A percentile compares a stretch with the other conserved stretches of the same genome.
phyloP scores from a whole-genome alignment of 1,139 yeast genomes.

The Candida sojae region DNA sequence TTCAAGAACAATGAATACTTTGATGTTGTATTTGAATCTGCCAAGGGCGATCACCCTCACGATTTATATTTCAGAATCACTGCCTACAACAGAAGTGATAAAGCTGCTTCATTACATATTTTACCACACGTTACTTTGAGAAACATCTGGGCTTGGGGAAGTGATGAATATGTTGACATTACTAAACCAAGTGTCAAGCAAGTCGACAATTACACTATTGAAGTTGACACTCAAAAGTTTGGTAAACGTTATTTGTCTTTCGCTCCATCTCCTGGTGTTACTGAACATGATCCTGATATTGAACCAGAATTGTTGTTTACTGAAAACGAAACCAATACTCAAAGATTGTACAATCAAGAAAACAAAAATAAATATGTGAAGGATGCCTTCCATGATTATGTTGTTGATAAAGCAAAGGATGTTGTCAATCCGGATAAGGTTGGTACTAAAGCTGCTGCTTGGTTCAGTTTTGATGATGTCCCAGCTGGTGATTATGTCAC shows the following conservation, averaged over 20 bases:
- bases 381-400: slow-evolving; percentile 88
- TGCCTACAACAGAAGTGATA: slow-evolving; percentile 82
- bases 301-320: slow-evolving; percentile 81
- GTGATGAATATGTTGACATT: slow-evolving; percentile 44
- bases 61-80: slow-evolving; percentile 83
- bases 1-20: slow-evolving; percentile 82
- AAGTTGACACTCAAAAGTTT: slow-evolving; percentile 68
- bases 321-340: slow-evolving; percentile 83
- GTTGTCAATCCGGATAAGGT: slow-evolving; percentile 52
- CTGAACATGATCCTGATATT: slow-evolving; percentile 61
- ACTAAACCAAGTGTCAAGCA: slow-evolving; percentile 55
- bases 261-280: slow-evolving; percentile 87
- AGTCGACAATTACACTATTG: slow-evolving; percentile 48
- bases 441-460: slow-evolving; percentile 71
- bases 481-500: slow-evolving; percentile 92
- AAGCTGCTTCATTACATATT: slow-evolving; percentile 85
- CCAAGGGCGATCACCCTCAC: slow-evolving; percentile 82
- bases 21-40: slow-evolving; percentile 90
- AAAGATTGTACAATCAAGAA: slow-evolving; percentile 63
- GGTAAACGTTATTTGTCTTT: slow-evolving; percentile 73
- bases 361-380: slow-evolving; percentile 65
- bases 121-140: slow-evolving; percentile 85
- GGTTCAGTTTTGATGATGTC: slow-evolving; percentile 78
- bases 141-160: slow-evolving; percentile 94
- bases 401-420: slow-evolving; percentile 59